Conservation (phyloP, 108 stramenopile species). For the Discostella stelligeroides region DNA sequence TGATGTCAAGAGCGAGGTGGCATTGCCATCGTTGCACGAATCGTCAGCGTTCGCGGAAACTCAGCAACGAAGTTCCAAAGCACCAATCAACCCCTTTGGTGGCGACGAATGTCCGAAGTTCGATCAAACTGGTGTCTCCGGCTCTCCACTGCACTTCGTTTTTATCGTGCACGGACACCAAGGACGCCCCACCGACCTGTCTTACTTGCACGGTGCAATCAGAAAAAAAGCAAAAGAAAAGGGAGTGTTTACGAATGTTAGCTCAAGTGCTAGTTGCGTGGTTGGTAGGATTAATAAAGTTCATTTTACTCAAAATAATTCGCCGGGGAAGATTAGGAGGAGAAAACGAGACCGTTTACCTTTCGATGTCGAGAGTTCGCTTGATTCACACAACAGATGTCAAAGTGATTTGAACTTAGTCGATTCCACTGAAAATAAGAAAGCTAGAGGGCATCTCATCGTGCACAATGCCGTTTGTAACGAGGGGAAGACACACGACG, state of each 20-base stretch:
- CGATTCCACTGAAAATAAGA: neutral
- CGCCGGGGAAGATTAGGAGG: conserved; percentile 6
- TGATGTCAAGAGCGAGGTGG: too few species aligned
- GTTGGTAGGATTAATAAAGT: conserved; percentile 2
- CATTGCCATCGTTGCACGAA: too few species aligned
- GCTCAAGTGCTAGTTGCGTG: conserved; percentile 20
- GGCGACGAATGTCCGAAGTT: too few species aligned
- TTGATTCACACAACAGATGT: neutral
- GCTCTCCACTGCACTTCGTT: conserved; percentile 25
- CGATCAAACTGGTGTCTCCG: too few species aligned
- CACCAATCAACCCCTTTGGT: too few species aligned
- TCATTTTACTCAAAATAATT: neutral
- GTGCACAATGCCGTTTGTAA: conserved; percentile 71
- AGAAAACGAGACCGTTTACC: conserved; percentile 32
- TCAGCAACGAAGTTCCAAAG: too few species aligned
- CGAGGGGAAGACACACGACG: conserved; percentile 69
- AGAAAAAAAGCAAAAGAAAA: conserved; percentile 21
- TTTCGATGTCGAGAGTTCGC: neutral
- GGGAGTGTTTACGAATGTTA: conserved; percentile 9
- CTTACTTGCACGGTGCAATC: conserved; percentile 27
- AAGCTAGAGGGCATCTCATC: conserved; percentile 31
- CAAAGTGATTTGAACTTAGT: neutral
- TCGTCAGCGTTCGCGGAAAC: too few species aligned
- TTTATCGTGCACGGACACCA: conserved; percentile 40
- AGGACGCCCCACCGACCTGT: conserved; percentile 31